Evolutionary conservation across 306 rosid species (phyloP).

Genomic region (Malus sylvestris): DNA sequence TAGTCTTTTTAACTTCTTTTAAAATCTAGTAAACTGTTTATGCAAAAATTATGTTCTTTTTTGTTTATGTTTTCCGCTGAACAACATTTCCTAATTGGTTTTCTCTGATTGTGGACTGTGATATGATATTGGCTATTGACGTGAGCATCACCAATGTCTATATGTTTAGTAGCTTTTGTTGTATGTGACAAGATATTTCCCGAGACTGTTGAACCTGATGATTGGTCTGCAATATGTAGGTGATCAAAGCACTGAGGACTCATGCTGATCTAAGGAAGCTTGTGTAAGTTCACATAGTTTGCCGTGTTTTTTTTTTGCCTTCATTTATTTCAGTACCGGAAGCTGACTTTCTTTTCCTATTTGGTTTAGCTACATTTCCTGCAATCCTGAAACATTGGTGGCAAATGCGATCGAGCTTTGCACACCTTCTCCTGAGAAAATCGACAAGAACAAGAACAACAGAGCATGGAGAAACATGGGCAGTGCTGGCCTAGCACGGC

Average conservation of each 20-base stretch:
- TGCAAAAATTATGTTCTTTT: neutral
- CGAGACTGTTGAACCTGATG: conserved; percentile 5
- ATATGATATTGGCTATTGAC: neutral
- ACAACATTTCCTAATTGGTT: neutral
- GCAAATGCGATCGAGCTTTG: conserved; percentile 97
- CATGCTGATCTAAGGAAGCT: conserved; percentile 65
- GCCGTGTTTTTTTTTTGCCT: neutral
- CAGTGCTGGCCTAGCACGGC: conserved; percentile 79
- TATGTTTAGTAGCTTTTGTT: neutral
- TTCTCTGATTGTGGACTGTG: neutral
- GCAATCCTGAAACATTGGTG: conserved; percentile 89
- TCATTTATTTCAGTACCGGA: neutral
- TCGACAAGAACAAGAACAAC: conserved; percentile 67
- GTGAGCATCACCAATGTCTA: neutral
- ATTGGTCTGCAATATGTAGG: conserved; percentile 43
- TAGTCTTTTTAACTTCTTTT: neutral
- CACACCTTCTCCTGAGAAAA: conserved; percentile 64
- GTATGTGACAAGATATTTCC: neutral
- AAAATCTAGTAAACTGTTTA: neutral
- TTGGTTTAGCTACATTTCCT: conserved; percentile 85
- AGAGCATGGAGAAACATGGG: conserved; percentile 94
- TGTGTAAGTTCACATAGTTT: conserved; percentile 59
- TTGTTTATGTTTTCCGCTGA: neutral
- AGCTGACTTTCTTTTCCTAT: conserved; percentile 19
- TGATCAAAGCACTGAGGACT: conserved; percentile 81